phyloP scores from a whole-genome alignment of 345 rosid genomes.

The Leavenworthia alabamica region DNA sequence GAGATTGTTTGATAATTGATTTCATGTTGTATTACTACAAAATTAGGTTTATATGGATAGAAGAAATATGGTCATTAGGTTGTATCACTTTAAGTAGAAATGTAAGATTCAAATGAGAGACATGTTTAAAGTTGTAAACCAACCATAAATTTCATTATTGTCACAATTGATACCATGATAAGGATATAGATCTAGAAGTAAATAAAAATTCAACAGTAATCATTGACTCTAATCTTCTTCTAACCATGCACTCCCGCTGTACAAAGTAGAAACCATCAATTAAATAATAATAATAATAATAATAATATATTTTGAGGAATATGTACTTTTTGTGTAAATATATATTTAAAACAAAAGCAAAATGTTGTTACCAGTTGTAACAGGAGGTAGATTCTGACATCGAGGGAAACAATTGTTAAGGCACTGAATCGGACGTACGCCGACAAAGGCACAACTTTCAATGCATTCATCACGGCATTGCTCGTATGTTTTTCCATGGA shows the following conservation, averaged over 20 bases:
- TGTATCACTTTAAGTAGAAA: too few relatives aligned
- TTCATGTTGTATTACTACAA: neutral
- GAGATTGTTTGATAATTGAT: neutral
- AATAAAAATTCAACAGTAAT: neutral
- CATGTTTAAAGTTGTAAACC: too few relatives aligned
- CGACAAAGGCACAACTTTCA: conserved; percentile 10
- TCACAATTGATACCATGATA: neutral
- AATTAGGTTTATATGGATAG: neutral
- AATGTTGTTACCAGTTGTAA: neutral
- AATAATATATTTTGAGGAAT: too few relatives aligned
- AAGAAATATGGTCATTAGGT: too few relatives aligned
- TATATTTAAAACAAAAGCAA: neutral
- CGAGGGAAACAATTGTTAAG: neutral
- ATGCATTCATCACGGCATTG: conserved; percentile 12
- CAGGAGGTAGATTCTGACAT: neutral
- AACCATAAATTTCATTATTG: too few relatives aligned
- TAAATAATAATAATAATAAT: neutral
- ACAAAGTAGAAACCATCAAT: neutral
- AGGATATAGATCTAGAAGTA: neutral
- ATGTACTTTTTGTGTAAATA: too few relatives aligned
- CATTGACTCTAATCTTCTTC: neutral
- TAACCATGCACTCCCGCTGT: neutral
- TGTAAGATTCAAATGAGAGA: too few relatives aligned
- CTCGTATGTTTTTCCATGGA: neutral
- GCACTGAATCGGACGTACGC: neutral